Conservation (phyloP, 176 grass and related monocot genomes). For the Puya raimondii region DNA sequence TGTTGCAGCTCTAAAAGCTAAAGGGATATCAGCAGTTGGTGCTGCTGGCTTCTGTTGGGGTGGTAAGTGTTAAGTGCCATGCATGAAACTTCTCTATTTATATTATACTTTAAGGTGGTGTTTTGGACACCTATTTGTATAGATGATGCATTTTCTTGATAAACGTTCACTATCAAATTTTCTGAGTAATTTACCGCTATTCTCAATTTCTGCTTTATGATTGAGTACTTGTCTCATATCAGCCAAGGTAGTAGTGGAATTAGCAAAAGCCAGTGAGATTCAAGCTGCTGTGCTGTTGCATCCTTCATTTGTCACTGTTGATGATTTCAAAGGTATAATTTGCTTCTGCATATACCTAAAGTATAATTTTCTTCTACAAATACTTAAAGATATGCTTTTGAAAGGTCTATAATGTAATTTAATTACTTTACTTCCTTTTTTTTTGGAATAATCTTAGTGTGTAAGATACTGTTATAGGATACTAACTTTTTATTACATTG, state of each 20-base stretch:
- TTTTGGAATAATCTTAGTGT: not conserved
- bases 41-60: constrained; percentile 34
- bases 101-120: no score
- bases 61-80: constrained; percentile 6
- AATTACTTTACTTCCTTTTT: not conserved
- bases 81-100: no score
- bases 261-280: constrained; percentile 28
- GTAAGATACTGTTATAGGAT: not conserved
- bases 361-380: not conserved
- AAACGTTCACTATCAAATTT: not conserved
- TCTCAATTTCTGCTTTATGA: not conserved
- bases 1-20: constrained; percentile 22
- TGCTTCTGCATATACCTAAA: not conserved
- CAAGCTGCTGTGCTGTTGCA: constrained; percentile 30
- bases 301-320: constrained; percentile 23
- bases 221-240: not conserved
- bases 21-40: constrained; percentile 19
- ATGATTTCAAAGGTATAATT: constrained; percentile 32
- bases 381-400: not conserved
- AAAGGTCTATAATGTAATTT: not conserved
- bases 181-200: not conserved
- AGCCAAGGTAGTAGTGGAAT: constrained; percentile 29
- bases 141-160: not conserved
- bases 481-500: not conserved
- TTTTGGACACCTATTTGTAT: not conserved